These are phyloP conservation scores for Lachancea quebecensis DNA, from an alignment of 805 yeast species.

Conservation along the genomic window DNA sequence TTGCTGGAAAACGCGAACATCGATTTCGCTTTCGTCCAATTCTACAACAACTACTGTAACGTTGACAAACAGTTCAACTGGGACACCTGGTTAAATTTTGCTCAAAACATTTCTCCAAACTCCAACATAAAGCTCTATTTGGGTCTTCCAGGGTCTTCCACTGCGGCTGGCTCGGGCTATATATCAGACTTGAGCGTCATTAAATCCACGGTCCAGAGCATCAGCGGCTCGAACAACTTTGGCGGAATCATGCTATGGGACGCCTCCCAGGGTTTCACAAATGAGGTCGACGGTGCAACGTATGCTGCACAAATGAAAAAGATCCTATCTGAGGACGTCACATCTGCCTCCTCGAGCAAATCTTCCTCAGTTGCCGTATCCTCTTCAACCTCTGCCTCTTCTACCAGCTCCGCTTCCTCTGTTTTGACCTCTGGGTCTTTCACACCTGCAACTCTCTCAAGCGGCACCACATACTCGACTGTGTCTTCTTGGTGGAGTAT, in stretches of 20 bases:
- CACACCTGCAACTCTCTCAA: slow-evolving; percentile 5
- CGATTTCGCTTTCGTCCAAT: slow-evolving; percentile 81
- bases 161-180: slow-evolving; percentile 58
- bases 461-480: slow-evolving; percentile 1
- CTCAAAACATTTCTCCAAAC: slow-evolving; percentile 55
- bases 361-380: no score
- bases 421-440: slow-evolving; percentile 9
- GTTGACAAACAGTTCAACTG: slow-evolving; percentile 51
- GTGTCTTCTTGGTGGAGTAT: slow-evolving; percentile 4
- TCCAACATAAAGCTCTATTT: slow-evolving; percentile 59
- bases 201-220: slow-evolving; percentile 53
- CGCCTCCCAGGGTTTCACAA: slow-evolving; percentile 64
- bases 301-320: slow-evolving; percentile 41
- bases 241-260: slow-evolving; percentile 94
- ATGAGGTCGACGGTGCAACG: slow-evolving; percentile 37
- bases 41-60: slow-evolving; percentile 79
- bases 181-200: slow-evolving; percentile 39
- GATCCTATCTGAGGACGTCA: slow-evolving; percentile 25
- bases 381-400: slow-evolving; percentile 12
- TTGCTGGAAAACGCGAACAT: slow-evolving; percentile 51
- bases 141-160: slow-evolving; percentile 64
- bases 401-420: slow-evolving; percentile 13
- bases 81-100: slow-evolving; percentile 68
- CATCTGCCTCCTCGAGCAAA: slow-evolving; percentile 10
- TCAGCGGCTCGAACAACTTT: slow-evolving; percentile 62